Base-by-base conservation (phyloP, 176 grass and related monocot species). In the Aegilops umbellulata region DNA sequence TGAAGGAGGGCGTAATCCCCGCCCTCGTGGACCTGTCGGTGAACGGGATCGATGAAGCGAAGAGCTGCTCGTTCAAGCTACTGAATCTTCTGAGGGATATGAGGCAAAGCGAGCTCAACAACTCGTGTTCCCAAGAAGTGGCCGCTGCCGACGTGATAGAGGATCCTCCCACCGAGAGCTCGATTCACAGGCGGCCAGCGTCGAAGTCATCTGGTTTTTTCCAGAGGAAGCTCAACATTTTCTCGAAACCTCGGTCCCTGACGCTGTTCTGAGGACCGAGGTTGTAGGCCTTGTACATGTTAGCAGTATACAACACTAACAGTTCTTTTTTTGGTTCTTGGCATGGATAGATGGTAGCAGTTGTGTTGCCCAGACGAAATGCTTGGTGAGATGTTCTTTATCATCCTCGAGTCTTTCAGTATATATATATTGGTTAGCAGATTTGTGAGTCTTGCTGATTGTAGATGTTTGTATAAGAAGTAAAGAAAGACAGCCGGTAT, bases 1-100 rank as follows among this genome's bases (percentile, higher is more conserved):
- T 96, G 90, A 94, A 94, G 78, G 94, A 99, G 84, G 97, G 94
- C 29, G 90, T 99, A 26, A 97, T 99, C 80, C 97, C 97, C 25
- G 88, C 97, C 71, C 88, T 99, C 27, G 94, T 99, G 38, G 87
- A 96, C 32, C 80, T 94, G 71, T 93, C 92, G 1, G 88, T 99
- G 60, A 99, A 99, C 73, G 97, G 97, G 63, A 90, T 74, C 60
- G 84, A 84, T 70, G 87, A 94, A 71, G 90, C 85, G 2, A 94
- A 91, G 79, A 84, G 17, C 42, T 90, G 77, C 26, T 87, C 97
- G 8, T 61, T 70, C 39, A 94, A 88, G 79, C 88, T 99, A 66
- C 94, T 99, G 68, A 84, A 74, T 81, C 92, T 93, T 88, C 88
- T 99, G 20, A 92, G 92, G 85, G 92, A 94, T 60, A 60, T 93